Evolutionary conservation across 179 eudicot genomes (phyloP).

Genomic region (Spinacia oleracea): DNA sequence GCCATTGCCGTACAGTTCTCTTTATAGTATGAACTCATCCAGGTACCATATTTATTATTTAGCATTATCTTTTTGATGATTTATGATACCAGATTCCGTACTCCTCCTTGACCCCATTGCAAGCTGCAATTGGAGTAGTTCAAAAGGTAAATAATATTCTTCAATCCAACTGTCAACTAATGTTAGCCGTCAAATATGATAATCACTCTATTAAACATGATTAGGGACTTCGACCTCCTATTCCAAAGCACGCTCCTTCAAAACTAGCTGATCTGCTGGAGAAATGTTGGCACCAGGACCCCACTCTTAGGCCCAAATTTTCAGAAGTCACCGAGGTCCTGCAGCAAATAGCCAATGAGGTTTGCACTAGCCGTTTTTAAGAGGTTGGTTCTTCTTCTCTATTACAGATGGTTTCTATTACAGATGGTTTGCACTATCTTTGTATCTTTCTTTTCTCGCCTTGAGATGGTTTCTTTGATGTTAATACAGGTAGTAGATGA

Average conservation of each 20-base stretch:
- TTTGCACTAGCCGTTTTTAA: conserved; percentile 15
- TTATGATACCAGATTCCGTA: conserved; percentile 60
- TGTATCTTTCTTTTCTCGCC: not conserved
- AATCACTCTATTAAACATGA: not conserved
- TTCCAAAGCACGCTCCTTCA: conserved; percentile 59
- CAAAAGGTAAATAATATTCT: conserved; percentile 53
- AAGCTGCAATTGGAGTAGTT: conserved; percentile 84
- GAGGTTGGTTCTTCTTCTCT: not conserved
- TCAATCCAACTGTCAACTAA: not conserved
- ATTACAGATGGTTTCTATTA: not conserved
- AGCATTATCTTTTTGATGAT: conserved; percentile 18
- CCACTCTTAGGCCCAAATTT: conserved; percentile 62
- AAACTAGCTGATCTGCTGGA: conserved; percentile 53
- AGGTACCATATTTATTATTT: not conserved
- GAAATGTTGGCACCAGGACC: conserved; percentile 81
- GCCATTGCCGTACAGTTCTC: not conserved
- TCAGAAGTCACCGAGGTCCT: conserved; percentile 51
- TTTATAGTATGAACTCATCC: not conserved
- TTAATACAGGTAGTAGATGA: conserved; percentile 14
- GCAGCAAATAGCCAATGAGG: conserved; percentile 43
- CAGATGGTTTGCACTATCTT: not conserved
- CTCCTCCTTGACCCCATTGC: conserved; percentile 61
- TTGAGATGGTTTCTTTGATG: not conserved
- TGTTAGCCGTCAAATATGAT: not conserved
- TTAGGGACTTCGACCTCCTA: conserved; percentile 70